Conservation (phyloP, 805 yeast genomes). For the Lachancea quebecensis region DNA sequence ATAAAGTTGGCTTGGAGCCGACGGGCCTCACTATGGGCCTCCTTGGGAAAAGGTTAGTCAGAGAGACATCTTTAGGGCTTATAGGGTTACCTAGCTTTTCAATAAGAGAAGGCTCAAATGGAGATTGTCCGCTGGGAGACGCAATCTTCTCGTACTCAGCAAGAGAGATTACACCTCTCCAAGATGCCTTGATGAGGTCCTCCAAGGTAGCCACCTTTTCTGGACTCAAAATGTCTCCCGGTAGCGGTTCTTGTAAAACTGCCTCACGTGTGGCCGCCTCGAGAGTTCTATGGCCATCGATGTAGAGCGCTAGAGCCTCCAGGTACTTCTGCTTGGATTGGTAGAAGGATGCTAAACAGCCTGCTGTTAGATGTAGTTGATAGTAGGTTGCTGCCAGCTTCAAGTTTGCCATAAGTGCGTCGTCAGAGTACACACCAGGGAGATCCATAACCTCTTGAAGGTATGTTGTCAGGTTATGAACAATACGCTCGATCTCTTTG, state of each 20-base stretch:
- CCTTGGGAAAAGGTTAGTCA: conserved; percentile 25
- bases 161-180: conserved; percentile 29
- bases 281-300: conserved; percentile 20
- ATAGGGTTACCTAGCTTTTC: conserved; percentile 32
- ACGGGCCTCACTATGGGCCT: conserved; percentile 50
- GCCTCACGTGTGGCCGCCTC: conserved; percentile 9
- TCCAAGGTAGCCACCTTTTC: conserved; percentile 46
- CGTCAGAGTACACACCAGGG: conserved; percentile 91
- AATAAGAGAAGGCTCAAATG: conserved; percentile 28
- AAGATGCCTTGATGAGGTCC: conserved; percentile 34
- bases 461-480: conserved; percentile 42
- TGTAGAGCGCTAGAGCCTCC: conserved; percentile 27
- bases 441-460: conserved; percentile 60
- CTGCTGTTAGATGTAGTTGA: conserved; percentile 17
- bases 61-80: conserved; percentile 16
- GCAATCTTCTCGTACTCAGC: conserved; percentile 30
- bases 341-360: conserved; percentile 25
- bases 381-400: conserved; percentile 21
- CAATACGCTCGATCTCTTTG: conserved; percentile 33
- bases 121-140: conserved; percentile 7
- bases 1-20: conserved; percentile 79
- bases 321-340: conserved; percentile 24
- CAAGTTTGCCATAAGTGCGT: conserved; percentile 42
- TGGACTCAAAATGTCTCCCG: conserved; percentile 18
- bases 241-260: conserved; percentile 12